These are phyloP conservation scores for Lecanicillium sp. DNA, from an alignment of 2,329 filamentous ascomycete species.

Conservation along the genomic window DNA sequence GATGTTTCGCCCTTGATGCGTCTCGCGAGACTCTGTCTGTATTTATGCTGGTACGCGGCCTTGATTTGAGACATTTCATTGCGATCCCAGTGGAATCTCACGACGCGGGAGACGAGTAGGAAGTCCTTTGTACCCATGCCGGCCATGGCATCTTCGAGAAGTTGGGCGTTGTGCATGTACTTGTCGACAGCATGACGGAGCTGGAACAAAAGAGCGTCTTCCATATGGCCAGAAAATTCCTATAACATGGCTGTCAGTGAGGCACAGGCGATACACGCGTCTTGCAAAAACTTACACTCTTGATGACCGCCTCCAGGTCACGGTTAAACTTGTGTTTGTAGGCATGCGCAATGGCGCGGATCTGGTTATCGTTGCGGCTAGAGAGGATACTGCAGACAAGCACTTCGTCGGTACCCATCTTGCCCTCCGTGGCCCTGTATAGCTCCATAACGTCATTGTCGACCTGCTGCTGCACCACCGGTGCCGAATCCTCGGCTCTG, in stretches of 20 bases:
- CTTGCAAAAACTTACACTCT: conserved; percentile 40
- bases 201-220: conserved; percentile 72
- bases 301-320: conserved; percentile 64
- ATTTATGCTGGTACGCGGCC: conserved; percentile 65
- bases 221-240: conserved; percentile 90
- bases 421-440: conserved; percentile 68
- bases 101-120: conserved; percentile 66
- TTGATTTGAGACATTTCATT: conserved; percentile 69
- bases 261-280: background rate
- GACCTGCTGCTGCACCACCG: conserved; percentile 63
- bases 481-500: conserved; percentile 69
- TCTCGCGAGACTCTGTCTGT: conserved; percentile 55
- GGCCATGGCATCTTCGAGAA: conserved; percentile 82
- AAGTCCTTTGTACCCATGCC: conserved; percentile 82
- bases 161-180: conserved; percentile 71
- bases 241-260: conserved; percentile 18
- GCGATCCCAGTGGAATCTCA: conserved; percentile 77
- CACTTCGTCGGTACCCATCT: conserved; percentile 64
- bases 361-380: conserved; percentile 69
- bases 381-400: conserved; percentile 72
- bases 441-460: conserved; percentile 70
- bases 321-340: conserved; percentile 68
- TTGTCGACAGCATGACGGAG: conserved; percentile 70
- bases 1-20: conserved; percentile 77
- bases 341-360: conserved; percentile 69